phyloP scores from a whole-genome alignment of 345 rosid genomes.

The Salix brachista region DNA sequence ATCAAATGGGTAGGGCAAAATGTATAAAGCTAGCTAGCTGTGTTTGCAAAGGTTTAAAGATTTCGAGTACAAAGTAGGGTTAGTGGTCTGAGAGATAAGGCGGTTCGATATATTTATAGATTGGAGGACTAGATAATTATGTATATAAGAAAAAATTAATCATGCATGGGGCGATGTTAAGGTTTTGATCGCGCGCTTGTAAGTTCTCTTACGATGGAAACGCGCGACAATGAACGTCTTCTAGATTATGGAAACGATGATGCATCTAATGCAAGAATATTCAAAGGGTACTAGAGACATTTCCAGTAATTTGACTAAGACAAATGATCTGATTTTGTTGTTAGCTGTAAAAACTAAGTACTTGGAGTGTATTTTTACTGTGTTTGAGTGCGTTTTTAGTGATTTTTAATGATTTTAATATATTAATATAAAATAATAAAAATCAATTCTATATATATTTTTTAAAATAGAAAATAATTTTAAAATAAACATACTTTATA shows the following conservation, averaged over 20 bases:
- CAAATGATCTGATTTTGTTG: neutral
- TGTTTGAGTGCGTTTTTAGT: too few species aligned
- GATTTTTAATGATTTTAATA: too few species aligned
- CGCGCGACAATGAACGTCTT: neutral
- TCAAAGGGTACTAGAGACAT: neutral
- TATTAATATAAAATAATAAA: too few species aligned
- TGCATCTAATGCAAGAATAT: neutral
- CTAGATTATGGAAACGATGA: neutral
- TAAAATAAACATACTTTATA: too few species aligned
- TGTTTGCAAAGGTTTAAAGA: neutral
- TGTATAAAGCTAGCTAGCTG: too few species aligned
- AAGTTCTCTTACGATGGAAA: too few species aligned
- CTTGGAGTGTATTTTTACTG: too few species aligned
- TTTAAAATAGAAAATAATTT: too few species aligned
- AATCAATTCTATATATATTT: too few species aligned
- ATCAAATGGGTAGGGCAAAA: neutral
- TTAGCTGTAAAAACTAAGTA: too few species aligned
- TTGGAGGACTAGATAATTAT: neutral
- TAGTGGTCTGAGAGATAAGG: neutral
- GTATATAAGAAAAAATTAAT: neutral
- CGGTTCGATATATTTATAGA: neutral
- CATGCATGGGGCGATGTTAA: neutral
- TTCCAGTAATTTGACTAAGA: neutral
- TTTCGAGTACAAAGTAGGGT: neutral
- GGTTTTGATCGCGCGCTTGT: neutral